Percentiles rank a stretch among this genome's conserved stretches.
Conservation (phyloP, 345 rosid species). For the Hibiscus trionum region DNA sequence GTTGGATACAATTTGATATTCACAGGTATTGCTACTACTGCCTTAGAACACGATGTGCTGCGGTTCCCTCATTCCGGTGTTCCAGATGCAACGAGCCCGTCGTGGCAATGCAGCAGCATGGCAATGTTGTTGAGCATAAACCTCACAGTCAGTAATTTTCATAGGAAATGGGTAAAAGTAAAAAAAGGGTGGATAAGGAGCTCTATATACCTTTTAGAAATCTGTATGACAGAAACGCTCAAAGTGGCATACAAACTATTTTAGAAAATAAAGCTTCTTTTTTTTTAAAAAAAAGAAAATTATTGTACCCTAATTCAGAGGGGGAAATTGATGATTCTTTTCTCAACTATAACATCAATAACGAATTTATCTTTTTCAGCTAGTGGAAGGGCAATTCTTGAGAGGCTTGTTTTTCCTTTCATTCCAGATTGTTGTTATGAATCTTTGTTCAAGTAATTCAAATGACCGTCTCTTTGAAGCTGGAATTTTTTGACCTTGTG, state of each 20-base stretch:
- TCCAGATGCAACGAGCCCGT: constrained; percentile 70
- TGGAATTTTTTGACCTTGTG: too few species aligned
- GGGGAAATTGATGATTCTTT: constrained; percentile 16
- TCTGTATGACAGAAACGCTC: constrained; percentile 6
- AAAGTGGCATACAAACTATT: constrained; percentile 5
- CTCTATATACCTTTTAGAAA: neutral
- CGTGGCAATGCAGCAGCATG: constrained; percentile 76
- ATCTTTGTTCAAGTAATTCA: neutral
- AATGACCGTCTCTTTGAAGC: neutral
- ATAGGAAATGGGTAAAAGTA: neutral
- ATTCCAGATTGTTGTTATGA: neutral
- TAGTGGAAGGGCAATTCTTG: neutral
- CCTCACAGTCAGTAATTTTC: neutral
- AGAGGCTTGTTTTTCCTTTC: neutral
- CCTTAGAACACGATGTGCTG: constrained; percentile 78
- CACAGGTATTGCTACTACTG: constrained; percentile 94
- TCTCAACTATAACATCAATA: constrained; percentile 8
- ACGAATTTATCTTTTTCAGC: neutral
- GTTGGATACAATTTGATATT: constrained; percentile 10
- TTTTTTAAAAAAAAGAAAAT: neutral
- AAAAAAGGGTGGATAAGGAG: neutral
- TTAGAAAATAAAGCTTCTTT: neutral
- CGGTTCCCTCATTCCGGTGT: constrained; percentile 69
- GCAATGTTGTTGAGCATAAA: constrained; percentile 24
- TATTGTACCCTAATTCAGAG: constrained; percentile 6